Evolutionary conservation across 1,284 basidiomycete genomes (phyloP).

Genomic region (Papiliotrema fonsecae): DNA sequence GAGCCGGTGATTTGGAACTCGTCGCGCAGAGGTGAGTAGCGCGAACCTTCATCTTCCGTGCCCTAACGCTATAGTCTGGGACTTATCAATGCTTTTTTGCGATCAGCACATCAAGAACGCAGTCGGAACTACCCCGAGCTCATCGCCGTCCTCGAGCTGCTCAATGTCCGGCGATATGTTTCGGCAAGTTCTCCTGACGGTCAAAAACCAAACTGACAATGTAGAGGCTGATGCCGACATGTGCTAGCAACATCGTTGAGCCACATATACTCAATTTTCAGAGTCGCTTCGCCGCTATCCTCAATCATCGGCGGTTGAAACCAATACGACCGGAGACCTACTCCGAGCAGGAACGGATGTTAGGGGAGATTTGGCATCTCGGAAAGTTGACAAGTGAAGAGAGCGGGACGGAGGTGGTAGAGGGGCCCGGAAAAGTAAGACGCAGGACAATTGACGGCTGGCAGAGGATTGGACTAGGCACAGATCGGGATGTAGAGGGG

Average conservation of each 20-base stretch:
- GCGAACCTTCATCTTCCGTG: constrained; percentile 2
- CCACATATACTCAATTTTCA: constrained; percentile 83
- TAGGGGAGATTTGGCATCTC: constrained; percentile 67
- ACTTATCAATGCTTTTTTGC: constrained; percentile 68
- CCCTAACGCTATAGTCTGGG: constrained; percentile 59
- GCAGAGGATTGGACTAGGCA: constrained; percentile 47
- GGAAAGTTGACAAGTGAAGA: constrained; percentile 37
- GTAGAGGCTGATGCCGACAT: constrained; percentile 72
- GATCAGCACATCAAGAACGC: constrained; percentile 34
- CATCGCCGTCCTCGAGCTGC: constrained; percentile 56
- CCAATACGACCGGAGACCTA: constrained; percentile 66
- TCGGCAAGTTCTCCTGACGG: constrained; percentile 57
- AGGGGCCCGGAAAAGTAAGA: neutral
- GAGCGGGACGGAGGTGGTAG: neutral
- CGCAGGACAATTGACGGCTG: constrained; percentile 38
- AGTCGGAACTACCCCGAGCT: constrained; percentile 35
- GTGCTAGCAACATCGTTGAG: constrained; percentile 74
- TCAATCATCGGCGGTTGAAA: constrained; percentile 72
- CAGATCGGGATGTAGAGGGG: constrained; percentile 47
- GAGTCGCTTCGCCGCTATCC: constrained; percentile 75
- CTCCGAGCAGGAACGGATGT: constrained; percentile 58
- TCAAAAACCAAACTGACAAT: constrained; percentile 6
- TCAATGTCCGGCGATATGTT: constrained; percentile 78
- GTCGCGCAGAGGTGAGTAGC: constrained; percentile 67
- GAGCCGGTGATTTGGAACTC: constrained; percentile 71